phyloP scores from a whole-genome alignment of 1,139 yeast species.

The Sugiyamaella sp. region DNA sequence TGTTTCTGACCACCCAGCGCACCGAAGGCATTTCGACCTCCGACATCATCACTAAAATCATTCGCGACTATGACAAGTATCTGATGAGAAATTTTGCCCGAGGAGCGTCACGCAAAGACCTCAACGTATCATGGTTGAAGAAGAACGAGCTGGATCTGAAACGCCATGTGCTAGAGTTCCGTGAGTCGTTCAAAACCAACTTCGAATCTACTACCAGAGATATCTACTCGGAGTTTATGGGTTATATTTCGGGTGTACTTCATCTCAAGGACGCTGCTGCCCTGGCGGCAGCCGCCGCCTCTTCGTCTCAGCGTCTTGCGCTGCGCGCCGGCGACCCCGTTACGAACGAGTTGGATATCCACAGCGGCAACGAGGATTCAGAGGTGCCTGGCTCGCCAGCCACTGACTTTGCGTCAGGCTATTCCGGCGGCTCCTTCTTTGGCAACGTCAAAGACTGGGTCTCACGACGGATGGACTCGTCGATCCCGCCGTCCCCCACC shows the following conservation, averaged over 20 bases:
- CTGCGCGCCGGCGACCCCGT: not conserved
- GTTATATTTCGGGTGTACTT: conserved; percentile 44
- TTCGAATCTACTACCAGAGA: conserved; percentile 78
- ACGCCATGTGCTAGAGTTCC: conserved; percentile 84
- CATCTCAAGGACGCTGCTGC: conserved; percentile 26
- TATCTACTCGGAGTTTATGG: conserved; percentile 74
- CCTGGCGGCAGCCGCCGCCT: conserved; percentile 20
- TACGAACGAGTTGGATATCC: conserved; percentile 6
- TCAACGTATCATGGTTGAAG: conserved; percentile 95
- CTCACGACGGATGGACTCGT: conserved; percentile 44
- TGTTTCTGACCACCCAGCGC: conserved; percentile 91
- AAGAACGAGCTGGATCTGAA: conserved; percentile 93
- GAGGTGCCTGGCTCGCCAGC: conserved; percentile 52
- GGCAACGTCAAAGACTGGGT: conserved; percentile 74
- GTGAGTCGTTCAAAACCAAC: conserved; percentile 80
- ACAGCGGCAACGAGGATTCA: conserved; percentile 10
- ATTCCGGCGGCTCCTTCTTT: conserved; percentile 55
- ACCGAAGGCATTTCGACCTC: conserved; percentile 96
- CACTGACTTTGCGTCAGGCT: conserved; percentile 65
- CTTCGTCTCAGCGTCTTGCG: conserved; percentile 8
- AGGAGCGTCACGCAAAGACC: conserved; percentile 94
- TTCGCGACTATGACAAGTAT: conserved; percentile 94
- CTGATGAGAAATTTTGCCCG: conserved; percentile 95
- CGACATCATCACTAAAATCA: conserved; percentile 92
- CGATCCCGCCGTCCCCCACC: conserved; percentile 19